Evolutionary conservation across 352 stramenopile species (phyloP), one percentile per base, ranked within the genome.

Genomic region (Globisporangium nodosum): DNA sequence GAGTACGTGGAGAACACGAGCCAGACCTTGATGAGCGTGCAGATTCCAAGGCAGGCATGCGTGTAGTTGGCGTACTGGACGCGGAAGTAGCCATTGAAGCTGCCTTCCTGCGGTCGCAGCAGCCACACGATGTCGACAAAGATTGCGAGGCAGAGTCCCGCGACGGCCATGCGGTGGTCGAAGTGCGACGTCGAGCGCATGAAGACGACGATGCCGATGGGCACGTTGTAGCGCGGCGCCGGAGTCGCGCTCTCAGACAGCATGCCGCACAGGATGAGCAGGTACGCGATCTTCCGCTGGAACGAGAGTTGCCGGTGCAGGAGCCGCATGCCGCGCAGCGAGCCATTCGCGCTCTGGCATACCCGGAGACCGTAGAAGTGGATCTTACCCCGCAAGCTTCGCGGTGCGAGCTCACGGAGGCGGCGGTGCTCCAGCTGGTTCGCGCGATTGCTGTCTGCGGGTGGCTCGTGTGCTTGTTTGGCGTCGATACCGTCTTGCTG

Each of bases 1-100:
- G 75, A 78, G 60, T 91, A 93, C 42, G 68, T 79, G 43, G 73
- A 75, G 56, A 90, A 87, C 12, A 90, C 69, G 43, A 91, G 77
- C 56, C 68, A 83, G 40, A 89, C 64, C 51, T 91, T 91, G 58
- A 78, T 56, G 13, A 85, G 56, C 18, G 69, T 35, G 43, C 83
- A 93, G 30, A 84, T 33, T 0, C 72, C 75, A 21, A 88, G 68
- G 7, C 66, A 63, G 3, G 86, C 47, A 37, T 85, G 81, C 5
- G 69, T 76, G 54, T 76, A 74, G 51, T 73, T 83, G 49, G 71
- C 66, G 42, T 70, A 63, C 20, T 71, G 56, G 50, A 65, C 69
- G 8, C 61, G 61, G 33, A 92, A 81, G 54, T 69, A 88, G n/a
- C 61, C 82, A 39, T 88, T 88, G 58, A 85, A 90, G 49, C 70